Evolutionary conservation across 176 grass and related monocot genomes (phyloP), one percentile per base, ranked within the genome.

Genomic region (Aegilops speltoides): DNA sequence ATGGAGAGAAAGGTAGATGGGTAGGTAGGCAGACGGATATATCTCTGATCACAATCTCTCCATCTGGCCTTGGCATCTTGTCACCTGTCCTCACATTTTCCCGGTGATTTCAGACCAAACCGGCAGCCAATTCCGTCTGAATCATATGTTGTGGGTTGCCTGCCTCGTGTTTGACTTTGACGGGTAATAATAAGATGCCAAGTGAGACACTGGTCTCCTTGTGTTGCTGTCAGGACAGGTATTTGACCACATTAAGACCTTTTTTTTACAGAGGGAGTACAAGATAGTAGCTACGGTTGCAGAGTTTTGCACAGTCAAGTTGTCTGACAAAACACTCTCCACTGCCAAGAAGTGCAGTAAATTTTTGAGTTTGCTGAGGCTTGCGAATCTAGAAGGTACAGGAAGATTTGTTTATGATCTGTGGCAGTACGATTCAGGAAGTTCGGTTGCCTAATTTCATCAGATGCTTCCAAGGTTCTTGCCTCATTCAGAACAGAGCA

Each of bases 101-200:
- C 23, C 20, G 22, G 56, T 26, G 61, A 16, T 7, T 4, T 20
- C 81, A 61, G 33, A 59, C 31, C 74, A 62, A 50, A 76, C 46
- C 76, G 2, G 76, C 36, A 16, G 64, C 34, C 33, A 67, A n/a
- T 26, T 23, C 6, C 45, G 46, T 19, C 14, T 79, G 48, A 81
- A 75, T 7, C 24, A 50, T 65, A 50, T 71, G 3, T 7, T 59
- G 3, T 59, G 61, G 70, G 23, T 76, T 57, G 52, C 69, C 45
- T 61, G 54, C 54, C 54, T 60, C 43, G 9, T 77, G 40, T 65
- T 56, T 87, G 89, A 87, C 89, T 87, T 90, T 13, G n/a, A 10
- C 8, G 17, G 74, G 56, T 65, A 36, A 36, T 10, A 1, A 22
- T 22, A 22, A 22, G 1, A 74, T 31, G 76, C 59, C 80, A 68